Evolutionary conservation across 768 basidiomycete species (phyloP).

Genomic region (Boletus rubropictus): DNA sequence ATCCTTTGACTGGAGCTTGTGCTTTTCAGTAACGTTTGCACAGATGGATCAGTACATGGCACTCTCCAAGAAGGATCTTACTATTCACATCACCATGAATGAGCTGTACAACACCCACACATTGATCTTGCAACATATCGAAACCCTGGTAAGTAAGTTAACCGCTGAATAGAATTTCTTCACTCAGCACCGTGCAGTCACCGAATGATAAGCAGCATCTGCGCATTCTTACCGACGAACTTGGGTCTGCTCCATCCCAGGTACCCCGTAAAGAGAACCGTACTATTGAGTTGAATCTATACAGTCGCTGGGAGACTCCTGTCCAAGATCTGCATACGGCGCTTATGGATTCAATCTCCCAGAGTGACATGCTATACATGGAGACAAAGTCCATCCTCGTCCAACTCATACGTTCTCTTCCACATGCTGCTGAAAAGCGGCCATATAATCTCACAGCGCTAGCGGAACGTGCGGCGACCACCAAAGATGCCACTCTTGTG

Average conservation of each 20-base stretch:
- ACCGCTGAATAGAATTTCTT: background rate
- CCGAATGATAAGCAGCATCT: slow-evolving; percentile 97
- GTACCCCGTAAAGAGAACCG: slow-evolving; percentile 98
- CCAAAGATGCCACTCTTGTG: slow-evolving; percentile 93
- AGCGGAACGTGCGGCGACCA: slow-evolving; percentile 93
- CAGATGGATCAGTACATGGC: slow-evolving; percentile 99
- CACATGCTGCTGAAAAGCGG: slow-evolving; percentile 72
- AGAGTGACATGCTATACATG: slow-evolving; percentile 99
- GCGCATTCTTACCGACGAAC: slow-evolving; percentile 93
- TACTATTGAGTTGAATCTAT: slow-evolving; percentile 84
- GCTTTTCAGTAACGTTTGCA: background rate
- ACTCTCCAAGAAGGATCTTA: slow-evolving; percentile 95
- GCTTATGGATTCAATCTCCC: slow-evolving; percentile 94
- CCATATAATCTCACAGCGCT: slow-evolving; percentile 86
- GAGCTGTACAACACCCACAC: slow-evolving; percentile 99
- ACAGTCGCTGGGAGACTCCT: slow-evolving; percentile 98
- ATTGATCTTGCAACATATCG: slow-evolving; percentile 89
- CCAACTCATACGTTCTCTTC: slow-evolving; percentile 92
- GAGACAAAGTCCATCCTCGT: slow-evolving; percentile 99
- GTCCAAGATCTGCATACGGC: slow-evolving; percentile 97
- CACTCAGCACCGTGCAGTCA: slow-evolving; percentile 47
- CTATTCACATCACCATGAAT: slow-evolving; percentile 97
- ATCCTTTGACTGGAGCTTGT: background rate
- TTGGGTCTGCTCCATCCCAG: slow-evolving; percentile 88
- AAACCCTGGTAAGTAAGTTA: slow-evolving; percentile 67